Evolutionary conservation across 495 filamentous ascomycete genomes (phyloP), one percentile per base, ranked within the genome.

Genomic region (Penicillium bialowiezense): DNA sequence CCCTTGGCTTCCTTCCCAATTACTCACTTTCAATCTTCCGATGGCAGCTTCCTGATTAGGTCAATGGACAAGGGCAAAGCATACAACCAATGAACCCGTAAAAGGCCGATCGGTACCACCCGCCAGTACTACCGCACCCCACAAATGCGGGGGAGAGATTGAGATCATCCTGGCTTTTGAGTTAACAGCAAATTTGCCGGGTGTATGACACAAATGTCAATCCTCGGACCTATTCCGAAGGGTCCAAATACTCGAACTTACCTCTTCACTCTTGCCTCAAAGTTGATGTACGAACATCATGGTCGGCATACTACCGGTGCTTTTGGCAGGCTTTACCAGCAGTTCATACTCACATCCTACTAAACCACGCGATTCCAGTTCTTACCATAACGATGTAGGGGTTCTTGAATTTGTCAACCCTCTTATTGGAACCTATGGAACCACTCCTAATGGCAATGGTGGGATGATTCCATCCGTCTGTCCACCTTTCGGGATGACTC

Each of bases 381-480:
- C 42, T 6, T 62, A 59, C 12, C 52, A 62, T 31, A 26, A 38
- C 0, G 35, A 56, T 34, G 39, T 40, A 1, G 59, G 56, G 1
- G 56, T 62, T 1, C 56, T 62, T 7, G 7, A 59, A 9, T 43
- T 52, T 15, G 61, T 62, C 40, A 56, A 64, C 17, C 61, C 58
- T 8, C 35, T 51, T 9, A 64, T 64, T n/a, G 61, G 61, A 8
- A 64, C 58, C 0, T 56, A 59, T 20, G 61, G 61, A 1, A 38
- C 45, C 0, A 48, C 55, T 0, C 58, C 58, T 5, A 56, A 64
- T 31, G 48, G 37, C 17, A 64, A 64, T 21, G 61, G 61, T 3
- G 61, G 61, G 6, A 64, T 64, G 61, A 62, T 62, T 14, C 61
- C 61, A 1, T 64, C 61, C 12, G 55, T 64, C 17, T 44, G 54